These are phyloP conservation scores for Boletus subcaerulescens DNA, from an alignment of 768 basidiomycete genomes.

Conservation along the genomic window DNA sequence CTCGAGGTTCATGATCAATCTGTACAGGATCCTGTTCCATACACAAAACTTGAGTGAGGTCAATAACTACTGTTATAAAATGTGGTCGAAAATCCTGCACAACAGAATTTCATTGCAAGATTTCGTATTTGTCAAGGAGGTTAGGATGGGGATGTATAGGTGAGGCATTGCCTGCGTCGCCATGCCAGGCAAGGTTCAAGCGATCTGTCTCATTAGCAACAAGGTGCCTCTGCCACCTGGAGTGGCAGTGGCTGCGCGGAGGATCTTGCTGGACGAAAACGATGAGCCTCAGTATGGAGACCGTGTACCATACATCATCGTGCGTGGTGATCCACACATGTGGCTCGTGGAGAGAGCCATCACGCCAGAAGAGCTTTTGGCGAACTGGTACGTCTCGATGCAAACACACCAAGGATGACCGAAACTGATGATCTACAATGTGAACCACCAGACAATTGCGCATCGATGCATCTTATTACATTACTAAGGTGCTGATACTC, in stretches of 20 bases:
- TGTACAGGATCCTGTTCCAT: slow-evolving; percentile 80
- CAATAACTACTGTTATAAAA: slow-evolving; percentile 81
- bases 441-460: slow-evolving; percentile 50
- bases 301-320: slow-evolving; percentile 88
- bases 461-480: slow-evolving; percentile 90
- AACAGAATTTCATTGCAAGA: slow-evolving; percentile 84
- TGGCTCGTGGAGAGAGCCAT: slow-evolving; percentile 75
- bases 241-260: slow-evolving; percentile 77
- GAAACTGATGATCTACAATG: not conserved
- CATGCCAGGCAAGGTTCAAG: too few species aligned
- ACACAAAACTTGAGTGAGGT: slow-evolving; percentile 85
- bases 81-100: slow-evolving; percentile 82
- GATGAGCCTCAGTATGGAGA: slow-evolving; percentile 92
- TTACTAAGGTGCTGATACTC: slow-evolving; percentile 80
- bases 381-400: slow-evolving; percentile 49
- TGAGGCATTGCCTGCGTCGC: slow-evolving; percentile 21
- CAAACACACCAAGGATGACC: not conserved
- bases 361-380: slow-evolving; percentile 65
- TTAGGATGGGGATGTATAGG: slow-evolving; percentile 93
- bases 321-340: slow-evolving; percentile 57
- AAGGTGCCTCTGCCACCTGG: slow-evolving; percentile 89
- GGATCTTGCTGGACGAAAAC: slow-evolving; percentile 68
- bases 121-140: slow-evolving; percentile 93
- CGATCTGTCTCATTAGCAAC: slow-evolving; percentile 48
- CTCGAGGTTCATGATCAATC: not conserved